These are phyloP conservation scores for Physcomitrium patens DNA, from an alignment of 225 moss, liverwort and hornwort species.

Conservation along the genomic window DNA sequence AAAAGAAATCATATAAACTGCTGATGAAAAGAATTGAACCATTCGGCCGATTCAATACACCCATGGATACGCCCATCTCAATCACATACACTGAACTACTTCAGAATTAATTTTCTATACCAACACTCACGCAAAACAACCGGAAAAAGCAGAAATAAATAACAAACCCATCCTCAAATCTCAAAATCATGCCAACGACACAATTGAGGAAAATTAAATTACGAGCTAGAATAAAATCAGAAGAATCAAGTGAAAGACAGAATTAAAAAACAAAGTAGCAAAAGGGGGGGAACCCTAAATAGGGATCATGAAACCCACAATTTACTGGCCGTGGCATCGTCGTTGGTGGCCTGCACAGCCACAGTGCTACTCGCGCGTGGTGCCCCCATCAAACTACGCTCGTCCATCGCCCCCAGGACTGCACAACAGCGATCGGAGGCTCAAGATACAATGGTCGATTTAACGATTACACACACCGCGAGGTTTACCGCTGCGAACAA, in stretches of 20 bases:
- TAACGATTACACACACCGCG: too few relatives aligned
- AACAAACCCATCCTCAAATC: background rate
- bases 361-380: slow-evolving; percentile 46
- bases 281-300: background rate
- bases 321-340: slow-evolving; percentile 92
- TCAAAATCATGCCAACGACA: background rate
- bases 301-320: slow-evolving; percentile 44
- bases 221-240: background rate
- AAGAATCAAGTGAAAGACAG: background rate
- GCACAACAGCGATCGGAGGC: background rate
- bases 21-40: background rate
- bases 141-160: background rate
- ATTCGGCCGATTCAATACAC: background rate
- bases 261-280: background rate
- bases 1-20: background rate
- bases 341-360: slow-evolving; percentile 95
- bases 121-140: background rate
- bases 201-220: too few relatives aligned
- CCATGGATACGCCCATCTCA: background rate
- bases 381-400: slow-evolving; percentile 45
- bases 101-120: too few relatives aligned
- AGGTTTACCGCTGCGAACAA: too few relatives aligned
- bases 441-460: background rate
- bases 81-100: background rate
- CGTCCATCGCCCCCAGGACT: slow-evolving; percentile 22